Evolutionary conservation across 495 filamentous ascomycete genomes (phyloP).

Genomic region (Melanomma pulvis-pyrius): DNA sequence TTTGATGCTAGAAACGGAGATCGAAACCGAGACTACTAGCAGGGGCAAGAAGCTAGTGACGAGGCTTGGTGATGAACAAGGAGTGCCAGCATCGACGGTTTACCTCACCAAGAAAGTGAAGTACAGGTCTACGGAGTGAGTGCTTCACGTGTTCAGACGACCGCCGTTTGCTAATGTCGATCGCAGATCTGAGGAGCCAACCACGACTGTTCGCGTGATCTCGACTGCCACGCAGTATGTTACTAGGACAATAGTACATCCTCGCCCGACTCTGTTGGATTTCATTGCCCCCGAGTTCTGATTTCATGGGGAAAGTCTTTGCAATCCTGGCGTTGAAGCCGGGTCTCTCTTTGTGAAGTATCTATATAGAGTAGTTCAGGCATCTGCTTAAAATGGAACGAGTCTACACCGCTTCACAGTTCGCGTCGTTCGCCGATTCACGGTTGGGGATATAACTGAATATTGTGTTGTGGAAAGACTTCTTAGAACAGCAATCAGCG

Average conservation of each 20-base stretch:
- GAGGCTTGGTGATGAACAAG: neutral
- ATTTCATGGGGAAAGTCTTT: neutral
- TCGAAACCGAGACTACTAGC: slow-evolving; percentile 29
- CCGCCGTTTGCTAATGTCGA: neutral
- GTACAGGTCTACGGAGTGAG: slow-evolving; percentile 2
- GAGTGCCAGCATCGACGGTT: neutral
- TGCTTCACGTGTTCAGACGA: neutral
- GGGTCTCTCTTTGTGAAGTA: neutral
- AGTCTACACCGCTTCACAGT: no score
- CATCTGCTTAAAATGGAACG: no score
- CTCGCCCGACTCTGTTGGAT: neutral
- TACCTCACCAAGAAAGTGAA: slow-evolving; percentile 19
- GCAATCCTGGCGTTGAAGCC: neutral
- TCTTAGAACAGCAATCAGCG: no score
- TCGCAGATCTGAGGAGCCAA: slow-evolving; percentile 14
- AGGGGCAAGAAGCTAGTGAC: slow-evolving; percentile 17
- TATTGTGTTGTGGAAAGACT: no score
- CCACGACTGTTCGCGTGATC: slow-evolving; percentile 5
- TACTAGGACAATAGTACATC: neutral
- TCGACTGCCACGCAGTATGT: neutral
- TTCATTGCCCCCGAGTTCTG: neutral
- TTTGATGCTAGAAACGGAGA: slow-evolving; percentile 32
- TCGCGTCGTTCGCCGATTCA: no score
- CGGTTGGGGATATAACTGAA: no score
- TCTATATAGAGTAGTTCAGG: neutral